Conservation (phyloP, 176 grass and related monocot species). For the Carex kokanica region DNA sequence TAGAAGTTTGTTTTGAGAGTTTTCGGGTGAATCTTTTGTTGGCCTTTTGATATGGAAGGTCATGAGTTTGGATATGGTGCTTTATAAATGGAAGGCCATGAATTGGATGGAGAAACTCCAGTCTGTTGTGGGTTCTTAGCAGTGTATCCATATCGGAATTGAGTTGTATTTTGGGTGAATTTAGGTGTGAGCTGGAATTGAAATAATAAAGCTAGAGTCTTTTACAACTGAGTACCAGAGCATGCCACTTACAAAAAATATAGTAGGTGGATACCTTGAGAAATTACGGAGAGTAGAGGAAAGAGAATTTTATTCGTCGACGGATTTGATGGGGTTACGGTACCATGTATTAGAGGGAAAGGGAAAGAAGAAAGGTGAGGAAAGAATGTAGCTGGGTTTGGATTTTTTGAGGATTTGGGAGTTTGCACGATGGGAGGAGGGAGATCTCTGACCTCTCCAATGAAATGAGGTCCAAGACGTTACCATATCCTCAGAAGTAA, state of each 20-base stretch:
- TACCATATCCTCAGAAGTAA: background rate
- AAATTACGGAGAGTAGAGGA: background rate
- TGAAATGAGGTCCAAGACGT: slow-evolving; percentile 5
- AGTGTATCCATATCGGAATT: slow-evolving; percentile 34
- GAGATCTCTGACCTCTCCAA: background rate
- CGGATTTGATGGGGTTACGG: background rate
- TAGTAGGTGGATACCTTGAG: background rate
- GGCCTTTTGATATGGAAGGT: slow-evolving; percentile 1
- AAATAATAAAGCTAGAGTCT: background rate
- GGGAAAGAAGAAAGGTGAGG: background rate
- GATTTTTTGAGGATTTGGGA: slow-evolving; percentile 15
- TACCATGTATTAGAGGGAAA: background rate
- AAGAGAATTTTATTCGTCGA: background rate
- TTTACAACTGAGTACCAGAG: background rate
- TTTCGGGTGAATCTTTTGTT: slow-evolving; percentile 18
- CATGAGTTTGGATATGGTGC: slow-evolving; percentile 6
- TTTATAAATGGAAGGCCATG: slow-evolving; percentile 26
- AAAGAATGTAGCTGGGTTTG: background rate
- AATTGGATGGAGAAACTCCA: slow-evolving; percentile 34
- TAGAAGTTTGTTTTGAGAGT: slow-evolving; percentile 12
- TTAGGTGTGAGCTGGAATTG: slow-evolving; percentile 2
- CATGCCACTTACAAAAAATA: slow-evolving; percentile 7
- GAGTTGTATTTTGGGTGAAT: slow-evolving; percentile 3
- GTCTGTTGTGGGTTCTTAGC: slow-evolving; percentile 38
- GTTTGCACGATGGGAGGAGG: no score